Evolutionary conservation across 768 basidiomycete genomes (phyloP), one percentile per base, ranked within the genome.

Genomic region (Boletales sp.): DNA sequence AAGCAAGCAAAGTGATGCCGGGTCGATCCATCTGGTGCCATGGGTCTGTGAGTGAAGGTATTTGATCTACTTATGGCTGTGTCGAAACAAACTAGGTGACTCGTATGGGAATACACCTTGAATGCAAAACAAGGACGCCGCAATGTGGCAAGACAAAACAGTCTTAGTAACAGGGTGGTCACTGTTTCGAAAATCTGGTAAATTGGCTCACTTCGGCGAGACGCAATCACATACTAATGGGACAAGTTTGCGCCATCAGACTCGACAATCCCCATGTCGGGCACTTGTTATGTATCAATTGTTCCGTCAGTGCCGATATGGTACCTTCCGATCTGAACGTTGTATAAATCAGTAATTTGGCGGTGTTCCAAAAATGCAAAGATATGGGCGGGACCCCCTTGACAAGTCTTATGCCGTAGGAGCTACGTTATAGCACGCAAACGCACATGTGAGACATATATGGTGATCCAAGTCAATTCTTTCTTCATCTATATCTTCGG

Each of bases 191-290:
- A 47, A 5, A 31, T 13, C 17, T 45, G 29, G 43, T 17, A 24
- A 41, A n/a, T 62, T 40, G 21, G 34, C 41, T 44, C 46, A 31
- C 14, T 44, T 39, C 12, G 14, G 30, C 30, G 35, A 38, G 36
- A 40, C 42, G 31, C 30, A 21, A 30, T 40, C 43, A 14, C 52
- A 51, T 10, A n/a, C 30, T 42, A 43, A 52, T 50, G 42, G 17
- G 51, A 18, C 10, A 17, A 35, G 29, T 39, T 34, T 41, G 46
- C 48, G 57, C 48, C 60, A 59, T 30, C 27, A 47, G 36, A 47
- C 43, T 17, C n/a, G 19, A 31, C 21, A 27, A 50, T 47, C 11
- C 12, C 19, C 24, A 30, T 40, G 41, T 44, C 50, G 40, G 48
- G 24, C 40, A 51, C 36, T 15, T 19, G 24, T 40, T 35, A 32